Conservation (phyloP, 2,329 filamentous ascomycete species). For the Epichloe festucae region DNA sequence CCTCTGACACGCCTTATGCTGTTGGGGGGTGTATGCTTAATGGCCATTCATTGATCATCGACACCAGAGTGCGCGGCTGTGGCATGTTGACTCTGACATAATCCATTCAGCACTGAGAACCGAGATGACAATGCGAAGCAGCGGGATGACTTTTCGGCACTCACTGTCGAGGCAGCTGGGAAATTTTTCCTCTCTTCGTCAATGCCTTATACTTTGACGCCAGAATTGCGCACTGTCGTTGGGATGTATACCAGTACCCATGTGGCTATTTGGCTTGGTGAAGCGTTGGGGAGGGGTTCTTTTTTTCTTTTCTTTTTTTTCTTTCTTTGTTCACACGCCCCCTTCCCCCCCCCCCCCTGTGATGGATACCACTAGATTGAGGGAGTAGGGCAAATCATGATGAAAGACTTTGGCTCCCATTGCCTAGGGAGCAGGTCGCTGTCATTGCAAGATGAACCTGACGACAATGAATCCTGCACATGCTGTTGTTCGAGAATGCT, state of each 20-base stretch:
- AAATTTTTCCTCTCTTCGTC: not conserved
- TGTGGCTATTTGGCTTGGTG: too few species aligned
- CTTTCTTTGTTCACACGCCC: constrained; percentile 1
- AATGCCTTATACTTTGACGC: too few species aligned
- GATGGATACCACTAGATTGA: constrained; percentile 1
- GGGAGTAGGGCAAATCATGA: constrained; percentile 3
- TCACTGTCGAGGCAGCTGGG: too few species aligned
- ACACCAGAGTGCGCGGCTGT: not conserved
- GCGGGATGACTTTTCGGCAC: too few species aligned
- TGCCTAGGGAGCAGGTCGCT: not conserved
- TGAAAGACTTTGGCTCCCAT: not conserved
- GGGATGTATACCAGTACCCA: too few species aligned
- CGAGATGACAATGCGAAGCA: too few species aligned
- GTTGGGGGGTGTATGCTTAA: constrained; percentile 3
- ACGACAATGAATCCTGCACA: too few species aligned
- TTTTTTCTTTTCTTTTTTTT: not conserved
- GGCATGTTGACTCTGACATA: not conserved
- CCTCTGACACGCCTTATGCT: not conserved
- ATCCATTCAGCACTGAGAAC: not conserved
- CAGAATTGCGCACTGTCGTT: too few species aligned
- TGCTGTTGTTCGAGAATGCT: too few species aligned
- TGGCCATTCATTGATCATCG: not conserved
- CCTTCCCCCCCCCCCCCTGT: not conserved
- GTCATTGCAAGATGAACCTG: too few species aligned
- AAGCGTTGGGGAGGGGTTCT: not conserved